A percentile compares a stretch with the other conserved stretches of the same genome.
Evolutionary conservation across 176 grass and related monocot species (phyloP).

Genomic region (Musa schizocarpa): DNA sequence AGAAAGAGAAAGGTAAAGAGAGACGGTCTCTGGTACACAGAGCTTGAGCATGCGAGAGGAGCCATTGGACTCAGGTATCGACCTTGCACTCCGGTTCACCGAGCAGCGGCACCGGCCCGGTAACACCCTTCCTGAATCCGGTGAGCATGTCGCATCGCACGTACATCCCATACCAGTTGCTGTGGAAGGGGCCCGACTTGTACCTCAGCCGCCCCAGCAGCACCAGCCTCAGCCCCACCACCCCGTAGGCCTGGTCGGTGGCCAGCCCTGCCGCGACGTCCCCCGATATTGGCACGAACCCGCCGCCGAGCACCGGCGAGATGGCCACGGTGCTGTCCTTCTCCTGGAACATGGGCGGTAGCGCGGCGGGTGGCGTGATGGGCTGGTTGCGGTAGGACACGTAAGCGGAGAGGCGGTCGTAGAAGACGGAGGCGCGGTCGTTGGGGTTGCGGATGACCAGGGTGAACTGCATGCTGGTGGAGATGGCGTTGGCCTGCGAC

Average conservation of each 20-base stretch:
- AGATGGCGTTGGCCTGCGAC: slow-evolving; percentile 14
- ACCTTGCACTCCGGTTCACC: slow-evolving; percentile 49
- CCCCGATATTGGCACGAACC: slow-evolving; percentile 40
- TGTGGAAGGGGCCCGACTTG: slow-evolving; percentile 42
- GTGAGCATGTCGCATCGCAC: slow-evolving; percentile 45
- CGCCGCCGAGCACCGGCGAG: slow-evolving; percentile 38
- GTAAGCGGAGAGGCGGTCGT: slow-evolving; percentile 39
- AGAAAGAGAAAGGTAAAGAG: not conserved
- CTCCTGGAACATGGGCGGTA: slow-evolving; percentile 45
- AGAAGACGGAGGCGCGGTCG: slow-evolving; percentile 36
- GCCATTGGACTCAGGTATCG: slow-evolving; percentile 31
- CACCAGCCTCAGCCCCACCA: slow-evolving; percentile 45
- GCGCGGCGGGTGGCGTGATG: slow-evolving; percentile 34
- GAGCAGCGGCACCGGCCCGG: slow-evolving; percentile 43
- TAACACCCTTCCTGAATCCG: slow-evolving; percentile 25
- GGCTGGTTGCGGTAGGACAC: slow-evolving; percentile 44
- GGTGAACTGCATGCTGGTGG: slow-evolving; percentile 48
- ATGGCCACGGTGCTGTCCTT: slow-evolving; percentile 26
- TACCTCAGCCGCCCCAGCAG: slow-evolving; percentile 55
- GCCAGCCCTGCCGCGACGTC: slow-evolving; percentile 32
- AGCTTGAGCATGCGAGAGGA: not conserved
- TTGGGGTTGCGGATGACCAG: slow-evolving; percentile 70
- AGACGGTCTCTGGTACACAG: not conserved
- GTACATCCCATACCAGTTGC: slow-evolving; percentile 46
- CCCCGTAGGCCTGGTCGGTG: slow-evolving; percentile 36